phyloP scores from a whole-genome alignment of 192 early-diverging fungal species.

The Backusella mclennaniae region DNA sequence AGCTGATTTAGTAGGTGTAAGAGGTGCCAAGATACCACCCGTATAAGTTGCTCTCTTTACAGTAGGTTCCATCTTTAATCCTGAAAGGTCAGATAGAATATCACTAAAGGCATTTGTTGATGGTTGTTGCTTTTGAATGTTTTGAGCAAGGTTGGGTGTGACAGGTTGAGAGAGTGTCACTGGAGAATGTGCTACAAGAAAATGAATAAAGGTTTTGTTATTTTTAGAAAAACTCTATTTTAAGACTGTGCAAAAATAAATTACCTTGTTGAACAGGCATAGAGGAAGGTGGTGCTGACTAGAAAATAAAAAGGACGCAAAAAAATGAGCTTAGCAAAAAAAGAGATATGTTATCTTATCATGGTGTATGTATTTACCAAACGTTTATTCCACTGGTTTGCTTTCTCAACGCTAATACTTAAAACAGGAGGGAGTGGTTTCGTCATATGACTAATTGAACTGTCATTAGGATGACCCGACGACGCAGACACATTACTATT shows the following conservation, averaged over 20 bases:
- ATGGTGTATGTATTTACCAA: not conserved
- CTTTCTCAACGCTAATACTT: not conserved
- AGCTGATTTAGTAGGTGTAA: not conserved
- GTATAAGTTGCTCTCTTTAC: not conserved
- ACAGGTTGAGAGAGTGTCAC: not conserved
- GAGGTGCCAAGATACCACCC: not conserved
- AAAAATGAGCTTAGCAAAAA: not conserved
- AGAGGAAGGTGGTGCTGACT: not conserved
- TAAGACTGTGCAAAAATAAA: not conserved
- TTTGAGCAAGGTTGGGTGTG: not conserved
- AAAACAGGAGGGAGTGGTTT: not conserved
- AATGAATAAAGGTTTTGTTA: not conserved
- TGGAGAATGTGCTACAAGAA: not conserved
- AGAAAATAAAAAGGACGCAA: not conserved
- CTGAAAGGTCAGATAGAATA: not conserved
- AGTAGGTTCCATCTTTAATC: not conserved
- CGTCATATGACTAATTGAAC: not conserved
- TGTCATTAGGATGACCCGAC: not conserved
- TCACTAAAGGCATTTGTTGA: not conserved
- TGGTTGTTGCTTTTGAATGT: not conserved
- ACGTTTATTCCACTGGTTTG: not conserved
- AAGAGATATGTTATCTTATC: not conserved
- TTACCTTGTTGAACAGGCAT: not conserved
- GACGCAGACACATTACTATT: not conserved
- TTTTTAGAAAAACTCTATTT: slow-evolving; percentile 1